Conservation (phyloP, 257 asterid genomes). For the Fraxinus anomala region DNA sequence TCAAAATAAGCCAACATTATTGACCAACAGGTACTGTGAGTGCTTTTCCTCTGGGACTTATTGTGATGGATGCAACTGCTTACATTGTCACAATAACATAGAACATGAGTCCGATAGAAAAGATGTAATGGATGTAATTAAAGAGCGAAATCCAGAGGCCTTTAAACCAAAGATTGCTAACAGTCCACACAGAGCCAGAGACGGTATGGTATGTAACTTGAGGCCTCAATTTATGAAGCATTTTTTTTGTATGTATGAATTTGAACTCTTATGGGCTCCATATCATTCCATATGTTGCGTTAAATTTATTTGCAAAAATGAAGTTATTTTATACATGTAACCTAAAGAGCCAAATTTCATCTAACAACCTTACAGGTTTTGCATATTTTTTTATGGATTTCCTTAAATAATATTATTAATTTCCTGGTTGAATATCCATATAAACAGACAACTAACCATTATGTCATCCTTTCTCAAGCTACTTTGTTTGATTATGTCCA, state of each 20-base stretch:
- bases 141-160: slow-evolving; percentile 70
- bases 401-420: background rate
- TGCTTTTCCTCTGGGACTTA: slow-evolving; percentile 68
- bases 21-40: slow-evolving; percentile 67
- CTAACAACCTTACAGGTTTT: background rate
- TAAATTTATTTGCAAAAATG: background rate
- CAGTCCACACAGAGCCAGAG: slow-evolving; percentile 51
- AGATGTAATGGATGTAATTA: slow-evolving; percentile 42
- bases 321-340: background rate
- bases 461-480: background rate
- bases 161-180: slow-evolving; percentile 63
- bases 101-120: slow-evolving; percentile 54
- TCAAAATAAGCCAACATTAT: slow-evolving; percentile 24
- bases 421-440: background rate
- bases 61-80: slow-evolving; percentile 74
- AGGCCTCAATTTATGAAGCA: slow-evolving; percentile 6
- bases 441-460: background rate
- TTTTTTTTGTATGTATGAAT: background rate
- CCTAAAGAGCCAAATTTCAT: background rate
- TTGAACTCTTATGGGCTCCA: slow-evolving; percentile 9
- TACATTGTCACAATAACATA: slow-evolving; percentile 51
- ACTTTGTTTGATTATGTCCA: background rate
- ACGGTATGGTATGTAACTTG: slow-evolving; percentile 51
- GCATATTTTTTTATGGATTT: background rate
- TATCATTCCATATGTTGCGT: background rate